phyloP scores from a whole-genome alignment of 2,329 filamentous ascomycete species.

The Phyllosticta citriasiana region DNA sequence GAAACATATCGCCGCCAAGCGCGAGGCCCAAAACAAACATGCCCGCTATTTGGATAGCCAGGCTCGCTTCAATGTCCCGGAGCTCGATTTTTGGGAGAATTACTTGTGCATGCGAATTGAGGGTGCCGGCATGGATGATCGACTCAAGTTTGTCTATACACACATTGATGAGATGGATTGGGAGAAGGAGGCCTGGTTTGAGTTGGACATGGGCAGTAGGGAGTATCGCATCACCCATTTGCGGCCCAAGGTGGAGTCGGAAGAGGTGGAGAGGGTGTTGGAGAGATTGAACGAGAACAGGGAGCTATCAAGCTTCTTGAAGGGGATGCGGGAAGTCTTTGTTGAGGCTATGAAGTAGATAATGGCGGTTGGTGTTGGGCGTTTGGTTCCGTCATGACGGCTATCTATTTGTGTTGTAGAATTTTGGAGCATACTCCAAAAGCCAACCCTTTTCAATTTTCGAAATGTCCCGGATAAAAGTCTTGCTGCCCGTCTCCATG shows the following conservation, averaged over 20 bases:
- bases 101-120: conserved; percentile 85
- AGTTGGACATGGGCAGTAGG: conserved; percentile 67
- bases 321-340: conserved; percentile 75
- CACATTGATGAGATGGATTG: conserved; percentile 80
- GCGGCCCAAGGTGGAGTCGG: conserved; percentile 70
- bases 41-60: conserved; percentile 71
- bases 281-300: conserved; percentile 73
- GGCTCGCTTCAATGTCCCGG: conserved; percentile 78
- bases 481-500: conserved; percentile 80
- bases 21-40: conserved; percentile 63
- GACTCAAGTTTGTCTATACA: conserved; percentile 81
- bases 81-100: conserved; percentile 92
- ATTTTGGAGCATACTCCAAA: conserved; percentile 76
- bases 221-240: conserved; percentile 80
- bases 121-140: conserved; percentile 72
- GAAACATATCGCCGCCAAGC: conserved; percentile 55
- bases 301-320: conserved; percentile 61
- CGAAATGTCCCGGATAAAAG: conserved; percentile 82
- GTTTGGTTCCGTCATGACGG: background rate
- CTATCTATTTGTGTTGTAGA: conserved; percentile 21
- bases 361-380: background rate
- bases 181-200: conserved; percentile 88
- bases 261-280: conserved; percentile 65
- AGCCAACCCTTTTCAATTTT: conserved; percentile 92
- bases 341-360: conserved; percentile 42